phyloP scores from a whole-genome alignment of 2,329 filamentous ascomycete species.

The Huntiella moniliformis region DNA sequence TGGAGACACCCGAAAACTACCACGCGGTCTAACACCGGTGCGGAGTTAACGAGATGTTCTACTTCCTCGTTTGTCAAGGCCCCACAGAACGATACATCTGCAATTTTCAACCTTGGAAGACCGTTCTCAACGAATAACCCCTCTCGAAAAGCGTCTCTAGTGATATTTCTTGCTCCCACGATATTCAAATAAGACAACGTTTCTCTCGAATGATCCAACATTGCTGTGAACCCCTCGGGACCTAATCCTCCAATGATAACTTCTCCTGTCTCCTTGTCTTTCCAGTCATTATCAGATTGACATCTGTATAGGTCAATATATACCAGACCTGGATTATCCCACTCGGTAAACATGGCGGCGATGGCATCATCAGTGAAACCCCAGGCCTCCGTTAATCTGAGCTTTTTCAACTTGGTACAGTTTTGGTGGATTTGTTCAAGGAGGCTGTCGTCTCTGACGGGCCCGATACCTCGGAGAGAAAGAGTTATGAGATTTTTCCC shows the following conservation, averaged over 20 bases:
- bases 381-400: conserved; percentile 65
- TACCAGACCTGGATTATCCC: conserved; percentile 53
- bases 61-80: conserved; percentile 46
- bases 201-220: conserved; percentile 68
- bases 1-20: conserved; percentile 50
- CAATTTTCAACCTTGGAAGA: conserved; percentile 49
- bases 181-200: conserved; percentile 52
- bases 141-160: conserved; percentile 49
- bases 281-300: conserved; percentile 48
- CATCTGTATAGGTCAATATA: conserved; percentile 61
- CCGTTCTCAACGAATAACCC: conserved; percentile 42
- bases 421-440: conserved; percentile 51
- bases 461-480: conserved; percentile 48
- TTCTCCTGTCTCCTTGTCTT: conserved; percentile 16
- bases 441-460: conserved; percentile 47
- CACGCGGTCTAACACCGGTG: conserved; percentile 39
- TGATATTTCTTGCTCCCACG: conserved; percentile 71
- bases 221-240: conserved; percentile 52
- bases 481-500: conserved; percentile 56
- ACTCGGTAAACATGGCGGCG: conserved; percentile 50
- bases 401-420: conserved; percentile 51
- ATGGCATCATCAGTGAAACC: conserved; percentile 59
- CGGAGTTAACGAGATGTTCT: conserved; percentile 42
- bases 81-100: conserved; percentile 65
- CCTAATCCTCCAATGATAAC: conserved; percentile 50